Base-by-base conservation (phyloP, 1,284 basidiomycete species). In the Microbotryum saponariae region DNA sequence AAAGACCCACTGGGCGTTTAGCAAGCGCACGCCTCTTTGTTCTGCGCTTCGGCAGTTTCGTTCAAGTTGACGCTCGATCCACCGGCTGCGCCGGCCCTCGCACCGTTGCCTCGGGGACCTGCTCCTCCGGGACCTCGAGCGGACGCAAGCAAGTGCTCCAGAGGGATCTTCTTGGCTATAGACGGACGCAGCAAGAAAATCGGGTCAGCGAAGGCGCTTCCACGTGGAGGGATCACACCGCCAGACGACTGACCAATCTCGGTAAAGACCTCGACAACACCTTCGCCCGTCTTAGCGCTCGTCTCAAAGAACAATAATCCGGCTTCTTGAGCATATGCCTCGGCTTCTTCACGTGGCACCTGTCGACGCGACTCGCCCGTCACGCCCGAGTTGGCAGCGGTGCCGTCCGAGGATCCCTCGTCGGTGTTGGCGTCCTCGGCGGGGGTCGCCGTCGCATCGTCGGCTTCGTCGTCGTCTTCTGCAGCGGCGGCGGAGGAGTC, bases 231-330 rank as follows among this genome's bases (percentile, higher is more conserved):
- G 27, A 27, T 6, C 6, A 27, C 27, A 27, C 27, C 27, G 27
- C 27, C 27, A 27, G 27, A 6, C 27, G 27, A 27, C 85, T 64
- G 64, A 93, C 91, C 92, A 73, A 97, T 96, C 78, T 98, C 96
- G 9, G 94, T 98, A 75, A 99, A 99, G 42, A 98, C 85, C 74
- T 98, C 94, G 52, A 93, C 87, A 58, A 99, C 85, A 52, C 93
- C 93, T 71, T 94, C 88, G 47, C 96, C 96, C 10, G 91, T 96
- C 85, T 98, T 99, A 49, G 94, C 94, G 73, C 87, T 90, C 23
- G 94, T 97, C 80, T 99, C 94, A 72, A 97, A 97, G 82, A 98
- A 98, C 59, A 98, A 79, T 59, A 99, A 76, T 1, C 89, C 88
- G 42, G 87, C 85, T 77, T 98, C 96, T 65, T 88, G 85, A 12